Evolutionary conservation across 1,139 yeast species (phyloP), one percentile per base, ranked within the genome.

Genomic region (Saccharomyces uvarum): DNA sequence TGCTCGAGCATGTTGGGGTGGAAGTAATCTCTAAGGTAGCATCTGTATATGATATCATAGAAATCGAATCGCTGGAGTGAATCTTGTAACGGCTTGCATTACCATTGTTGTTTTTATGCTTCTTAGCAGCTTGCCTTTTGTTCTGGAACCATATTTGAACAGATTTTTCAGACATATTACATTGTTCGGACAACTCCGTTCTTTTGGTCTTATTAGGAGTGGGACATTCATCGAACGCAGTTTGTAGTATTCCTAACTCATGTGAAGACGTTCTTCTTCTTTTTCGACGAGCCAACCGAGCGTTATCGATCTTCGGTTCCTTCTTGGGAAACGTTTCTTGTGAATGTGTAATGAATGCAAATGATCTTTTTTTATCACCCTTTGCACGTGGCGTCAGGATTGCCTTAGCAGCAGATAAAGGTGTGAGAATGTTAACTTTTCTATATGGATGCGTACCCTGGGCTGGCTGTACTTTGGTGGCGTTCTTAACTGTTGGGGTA

Each of bases 71-170:
- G 7, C 19, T 38, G 19, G 44, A 38, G 6, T 16, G 44, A 38
- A 38, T 9, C 13, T 38, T 38, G 24, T 24, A 38, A 38, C 13
- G 31, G 16, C 31, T 46, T 9, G 21, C 16, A 5, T 21, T 21
- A 2, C 21, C 48, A 46, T 14, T 46, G 29, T 8, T 44, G 11
- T 27, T 46, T 28, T 26, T 46, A 27, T 27, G 48, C 48, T 48
- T 31, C 61, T 95, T 82, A 61, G 84, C 73, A 48, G 90, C 80
- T 73, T 93, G 99, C 71, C 99, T 83, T 70, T 84, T 87, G 72
- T 93, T 93, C 73, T 93, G 99, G 73, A 93, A 93, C 99, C 99
- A 93, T 60, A 93, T 89, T 73, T 93, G 98, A 31, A 93, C 96
- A 1, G 97, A 96, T 70, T 90, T 90, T 70, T 90, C 97, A n/a